phyloP scores from a whole-genome alignment of 2,329 filamentous ascomycete species.

The Sarocladiaceae sp. region DNA sequence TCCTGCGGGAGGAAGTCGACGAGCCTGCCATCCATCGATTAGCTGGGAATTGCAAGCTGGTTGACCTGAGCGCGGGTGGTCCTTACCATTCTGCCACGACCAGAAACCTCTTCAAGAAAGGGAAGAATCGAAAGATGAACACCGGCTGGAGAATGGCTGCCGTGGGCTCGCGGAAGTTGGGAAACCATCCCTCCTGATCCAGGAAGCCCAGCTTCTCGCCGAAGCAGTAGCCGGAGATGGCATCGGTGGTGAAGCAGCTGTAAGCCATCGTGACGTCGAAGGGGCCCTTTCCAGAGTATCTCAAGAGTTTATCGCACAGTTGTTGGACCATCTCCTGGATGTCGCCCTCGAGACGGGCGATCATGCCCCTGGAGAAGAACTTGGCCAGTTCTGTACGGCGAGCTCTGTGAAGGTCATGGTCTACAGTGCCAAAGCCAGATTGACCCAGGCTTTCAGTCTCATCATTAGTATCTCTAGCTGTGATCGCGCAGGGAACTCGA shows the following conservation, averaged over 20 bases:
- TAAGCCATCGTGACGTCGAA: slow-evolving; percentile 19
- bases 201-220: slow-evolving; percentile 29
- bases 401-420: slow-evolving; percentile 22
- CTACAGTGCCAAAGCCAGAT: slow-evolving; percentile 18
- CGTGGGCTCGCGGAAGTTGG: slow-evolving; percentile 27
- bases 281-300: slow-evolving; percentile 5
- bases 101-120: slow-evolving; percentile 8
- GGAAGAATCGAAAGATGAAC: slow-evolving; percentile 17
- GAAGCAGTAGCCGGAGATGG: slow-evolving; percentile 31
- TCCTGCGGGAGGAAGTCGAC: slow-evolving; percentile 12
- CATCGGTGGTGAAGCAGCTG: slow-evolving; percentile 33
- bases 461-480: neutral
- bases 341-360: slow-evolving; percentile 23
- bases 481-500: neutral
- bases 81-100: slow-evolving; percentile 8
- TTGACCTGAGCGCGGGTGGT: neutral
- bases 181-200: slow-evolving; percentile 26
- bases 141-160: slow-evolving; percentile 23
- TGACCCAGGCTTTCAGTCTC: neutral
- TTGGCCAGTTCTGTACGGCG: slow-evolving; percentile 20
- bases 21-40: too few species aligned
- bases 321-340: slow-evolving; percentile 19
- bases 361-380: slow-evolving; percentile 25
- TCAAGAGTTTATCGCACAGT: slow-evolving; percentile 23
- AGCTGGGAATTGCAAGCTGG: neutral